phyloP scores from a whole-genome alignment of 371 early-diverging fungal genomes.

The Mucor sp. region DNA sequence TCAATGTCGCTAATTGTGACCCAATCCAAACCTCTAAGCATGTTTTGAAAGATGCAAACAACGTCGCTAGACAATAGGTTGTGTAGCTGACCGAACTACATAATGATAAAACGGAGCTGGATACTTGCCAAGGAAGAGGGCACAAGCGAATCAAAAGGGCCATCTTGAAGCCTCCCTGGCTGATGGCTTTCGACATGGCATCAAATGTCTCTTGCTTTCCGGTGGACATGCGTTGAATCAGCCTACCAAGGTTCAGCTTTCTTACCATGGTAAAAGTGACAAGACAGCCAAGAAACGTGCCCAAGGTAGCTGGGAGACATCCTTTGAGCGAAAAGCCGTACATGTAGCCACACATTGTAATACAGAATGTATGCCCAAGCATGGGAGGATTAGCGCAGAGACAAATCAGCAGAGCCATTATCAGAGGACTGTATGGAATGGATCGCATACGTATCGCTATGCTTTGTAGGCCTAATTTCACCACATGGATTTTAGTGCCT shows the following conservation, averaged over 20 bases:
- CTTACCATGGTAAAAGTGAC: background rate
- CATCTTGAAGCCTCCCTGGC: conserved; percentile 41
- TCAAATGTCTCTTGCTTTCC: conserved; percentile 17
- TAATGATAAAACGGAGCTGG: conserved; percentile 31
- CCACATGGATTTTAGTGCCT: background rate
- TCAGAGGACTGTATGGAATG: conserved; percentile 16
- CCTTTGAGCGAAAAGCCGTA: conserved; percentile 21
- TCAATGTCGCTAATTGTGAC: conserved; percentile 38
- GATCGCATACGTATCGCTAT: conserved; percentile 18
- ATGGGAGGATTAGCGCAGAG: conserved; percentile 37
- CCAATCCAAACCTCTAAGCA: conserved; percentile 44
- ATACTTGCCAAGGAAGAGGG: conserved; percentile 44
- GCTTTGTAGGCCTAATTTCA: background rate
- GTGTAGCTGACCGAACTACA: conserved; percentile 14
- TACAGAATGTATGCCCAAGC: conserved; percentile 29
- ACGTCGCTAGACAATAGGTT: conserved; percentile 20
- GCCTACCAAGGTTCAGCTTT: background rate
- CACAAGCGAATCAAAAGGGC: conserved; percentile 35
- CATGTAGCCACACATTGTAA: conserved; percentile 34
- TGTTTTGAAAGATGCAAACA: conserved; percentile 29
- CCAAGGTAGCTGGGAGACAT: conserved; percentile 4
- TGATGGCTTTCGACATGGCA: conserved; percentile 39
- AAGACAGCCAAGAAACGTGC: conserved; percentile 22
- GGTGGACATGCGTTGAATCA: background rate
- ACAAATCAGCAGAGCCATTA: background rate